Evolutionary conservation across 116 monocot genomes (phyloP).

Genomic region (Papilionanthe hybrid): DNA sequence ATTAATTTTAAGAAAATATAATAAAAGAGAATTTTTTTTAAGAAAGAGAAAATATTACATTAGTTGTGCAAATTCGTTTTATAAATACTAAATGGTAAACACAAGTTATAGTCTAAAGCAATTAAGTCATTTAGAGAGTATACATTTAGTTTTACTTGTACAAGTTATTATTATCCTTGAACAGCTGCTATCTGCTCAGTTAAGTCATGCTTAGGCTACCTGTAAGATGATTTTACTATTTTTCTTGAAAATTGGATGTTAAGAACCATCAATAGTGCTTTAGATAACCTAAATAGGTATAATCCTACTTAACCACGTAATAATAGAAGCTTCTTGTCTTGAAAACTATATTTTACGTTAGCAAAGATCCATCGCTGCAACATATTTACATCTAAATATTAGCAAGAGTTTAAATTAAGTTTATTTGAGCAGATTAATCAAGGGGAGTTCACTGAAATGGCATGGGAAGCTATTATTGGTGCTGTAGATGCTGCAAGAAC

Average conservation of each 20-base stretch:
- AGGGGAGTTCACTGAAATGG: conserved; percentile 76
- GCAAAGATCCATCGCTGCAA: neutral
- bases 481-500: conserved; percentile 68
- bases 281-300: neutral
- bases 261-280: neutral
- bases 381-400: neutral
- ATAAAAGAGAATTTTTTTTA: no score
- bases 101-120: no score
- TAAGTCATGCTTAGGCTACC: neutral
- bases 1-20: no score
- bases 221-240: neutral
- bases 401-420: neutral
- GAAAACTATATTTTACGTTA: neutral
- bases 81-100: no score
- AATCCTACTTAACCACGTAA: neutral
- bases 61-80: no score
- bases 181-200: neutral
- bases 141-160: neutral
- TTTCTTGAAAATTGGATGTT: neutral
- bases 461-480: conserved; percentile 72
- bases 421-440: conserved; percentile 37
- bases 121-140: neutral
- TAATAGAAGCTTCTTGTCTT: neutral
- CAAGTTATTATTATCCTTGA: neutral
- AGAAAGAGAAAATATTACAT: no score